Evolutionary conservation across 2,329 filamentous ascomycete species (phyloP), one percentile per base, ranked within the genome.

Genomic region (Pseudogymnoascus sp.): DNA sequence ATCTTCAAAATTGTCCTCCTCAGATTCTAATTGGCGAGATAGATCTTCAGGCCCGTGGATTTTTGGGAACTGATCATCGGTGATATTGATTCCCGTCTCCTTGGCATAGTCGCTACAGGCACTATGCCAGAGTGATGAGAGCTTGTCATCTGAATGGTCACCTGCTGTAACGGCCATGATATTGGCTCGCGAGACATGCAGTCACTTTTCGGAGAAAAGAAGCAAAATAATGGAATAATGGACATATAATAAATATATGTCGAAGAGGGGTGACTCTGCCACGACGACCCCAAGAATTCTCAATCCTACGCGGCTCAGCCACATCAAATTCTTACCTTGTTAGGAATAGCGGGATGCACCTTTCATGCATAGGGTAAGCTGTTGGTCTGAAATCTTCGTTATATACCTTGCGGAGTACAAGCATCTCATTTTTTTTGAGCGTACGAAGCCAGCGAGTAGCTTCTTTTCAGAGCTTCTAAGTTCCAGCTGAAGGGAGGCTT

Each of bases 41-140:
- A 60, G 56, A 60, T 60, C 56, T 25, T 60, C 56, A 14, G 21
- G 25, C 11, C 56, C 56, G n/a, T 40, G 14, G 28, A 60, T 16
- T 28, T 60, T 60, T 2, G 56, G 56, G 56, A 60, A 60, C 34
- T 60, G 14, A 2, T 25, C 28, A 23, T 38, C 28, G 14, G 56
- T 16, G 11, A 60, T 3, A 21, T 28, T 40, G 56, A 60, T 14
- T 60, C 56, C 56, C 2, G 56, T 60, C 12, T 60, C 56, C 21
- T 60, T 60, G 56, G 56, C 56, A 60, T 60, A 60, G 28, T 38
- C 56, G 6, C 21, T 25, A 38, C 56, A 60, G 28, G 56, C 56
- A 16, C 18, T 21, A 25, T 25, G 56, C 56, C 56, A 60, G 25
- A 60, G 56, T 16, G 28, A 36, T 28, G 25, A 16, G 11, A 60